These are phyloP conservation scores for Phytopythium oedochilum DNA, from an alignment of 352 stramenopile genomes.

Conservation along the genomic window DNA sequence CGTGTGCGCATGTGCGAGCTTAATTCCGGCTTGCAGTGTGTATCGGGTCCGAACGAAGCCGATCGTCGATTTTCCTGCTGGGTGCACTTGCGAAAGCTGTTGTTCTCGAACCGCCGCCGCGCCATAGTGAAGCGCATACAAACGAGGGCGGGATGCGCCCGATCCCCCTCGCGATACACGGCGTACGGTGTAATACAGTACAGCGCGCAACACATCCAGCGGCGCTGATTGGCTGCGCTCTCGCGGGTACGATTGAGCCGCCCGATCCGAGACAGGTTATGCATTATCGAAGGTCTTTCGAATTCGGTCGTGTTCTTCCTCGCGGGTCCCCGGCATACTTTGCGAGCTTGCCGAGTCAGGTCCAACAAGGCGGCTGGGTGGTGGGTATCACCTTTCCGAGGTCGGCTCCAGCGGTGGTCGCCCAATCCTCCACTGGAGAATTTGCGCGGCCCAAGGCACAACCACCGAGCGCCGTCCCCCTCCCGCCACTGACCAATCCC, in stretches of 20 bases:
- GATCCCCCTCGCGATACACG: too few species aligned
- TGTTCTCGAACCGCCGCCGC: too few species aligned
- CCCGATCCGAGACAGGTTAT: neutral
- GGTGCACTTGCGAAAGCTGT: too few species aligned
- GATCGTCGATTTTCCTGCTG: too few species aligned
- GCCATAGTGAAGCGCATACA: too few species aligned
- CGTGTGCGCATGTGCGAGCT: too few species aligned
- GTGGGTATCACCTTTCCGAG: constrained; percentile 2
- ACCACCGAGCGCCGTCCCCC: too few species aligned
- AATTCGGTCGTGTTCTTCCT: constrained; percentile 11
- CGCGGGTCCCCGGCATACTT: neutral
- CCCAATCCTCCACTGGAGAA: constrained; percentile 18
- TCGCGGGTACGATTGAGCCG: neutral
- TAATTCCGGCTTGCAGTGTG: too few species aligned
- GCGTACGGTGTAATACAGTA: too few species aligned
- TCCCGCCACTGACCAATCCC: too few species aligned
- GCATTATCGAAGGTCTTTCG: neutral
- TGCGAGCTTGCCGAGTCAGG: neutral
- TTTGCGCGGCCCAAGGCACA: constrained; percentile 24
- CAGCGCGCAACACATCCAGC: neutral
- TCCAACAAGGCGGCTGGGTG: neutral
- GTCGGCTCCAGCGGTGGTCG: neutral
- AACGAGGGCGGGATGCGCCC: too few species aligned
- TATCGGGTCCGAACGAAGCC: too few species aligned
- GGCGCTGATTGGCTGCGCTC: neutral